Evolutionary conservation across 2,329 filamentous ascomycete genomes (phyloP).

Genomic region (Penicillium freii): DNA sequence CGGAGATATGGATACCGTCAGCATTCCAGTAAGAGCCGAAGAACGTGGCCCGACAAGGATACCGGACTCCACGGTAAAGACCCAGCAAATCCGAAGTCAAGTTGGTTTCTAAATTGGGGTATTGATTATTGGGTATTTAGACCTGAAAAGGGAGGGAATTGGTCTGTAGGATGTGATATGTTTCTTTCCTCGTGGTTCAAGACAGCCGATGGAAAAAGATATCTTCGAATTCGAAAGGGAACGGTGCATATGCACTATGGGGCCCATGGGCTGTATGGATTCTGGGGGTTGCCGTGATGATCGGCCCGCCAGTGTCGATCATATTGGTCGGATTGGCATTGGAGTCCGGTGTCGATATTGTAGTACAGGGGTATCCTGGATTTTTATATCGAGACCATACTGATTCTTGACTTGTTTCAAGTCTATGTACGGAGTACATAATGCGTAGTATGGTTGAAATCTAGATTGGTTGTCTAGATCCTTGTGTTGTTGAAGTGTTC

Average conservation of each 20-base stretch:
- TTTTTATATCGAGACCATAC: neutral
- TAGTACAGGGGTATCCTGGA: neutral
- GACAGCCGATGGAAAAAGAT: neutral
- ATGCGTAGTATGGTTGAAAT: neutral
- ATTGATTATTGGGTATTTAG: too few species aligned
- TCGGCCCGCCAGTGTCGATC: slow-evolving; percentile 7
- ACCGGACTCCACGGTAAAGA: neutral
- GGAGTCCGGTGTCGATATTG: too few species aligned
- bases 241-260: neutral
- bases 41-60: slow-evolving; percentile 4
- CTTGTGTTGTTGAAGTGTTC: neutral
- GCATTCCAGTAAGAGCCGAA: slow-evolving; percentile 3
- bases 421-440: neutral
- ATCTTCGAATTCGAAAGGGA: neutral
- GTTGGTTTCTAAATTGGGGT: neutral
- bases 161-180: neutral
- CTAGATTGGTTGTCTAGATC: neutral
- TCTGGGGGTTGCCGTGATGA: slow-evolving; percentile 1
- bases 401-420: neutral
- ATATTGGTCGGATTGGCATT: neutral
- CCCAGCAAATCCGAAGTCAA: slow-evolving; percentile 1
- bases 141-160: neutral
- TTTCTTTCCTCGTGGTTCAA: neutral
- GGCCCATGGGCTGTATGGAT: neutral
- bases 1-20: neutral